Percentiles rank a stretch among this genome's conserved stretches.
Evolutionary conservation across 2,329 filamentous ascomycete genomes (phyloP).

Genomic region (Lachnellula arida): DNA sequence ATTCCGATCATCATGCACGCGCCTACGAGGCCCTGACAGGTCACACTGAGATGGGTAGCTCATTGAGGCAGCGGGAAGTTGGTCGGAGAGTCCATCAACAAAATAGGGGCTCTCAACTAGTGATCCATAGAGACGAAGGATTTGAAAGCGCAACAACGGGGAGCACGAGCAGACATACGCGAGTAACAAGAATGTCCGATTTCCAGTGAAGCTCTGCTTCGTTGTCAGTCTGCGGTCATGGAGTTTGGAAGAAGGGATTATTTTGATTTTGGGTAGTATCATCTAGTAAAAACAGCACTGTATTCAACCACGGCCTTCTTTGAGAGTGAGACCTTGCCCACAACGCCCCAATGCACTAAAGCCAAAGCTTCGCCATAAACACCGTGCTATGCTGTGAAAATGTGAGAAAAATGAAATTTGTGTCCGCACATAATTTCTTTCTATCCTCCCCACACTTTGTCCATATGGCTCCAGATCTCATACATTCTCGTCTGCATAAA

Average conservation of each 20-base stretch:
- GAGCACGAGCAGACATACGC: not conserved
- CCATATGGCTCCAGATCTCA: not conserved
- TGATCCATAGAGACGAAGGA: not conserved
- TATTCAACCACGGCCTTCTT: not conserved
- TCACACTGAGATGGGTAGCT: not conserved
- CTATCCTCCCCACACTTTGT: too few species aligned
- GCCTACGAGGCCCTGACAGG: not conserved
- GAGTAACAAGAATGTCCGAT: not conserved
- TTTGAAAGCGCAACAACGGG: not conserved
- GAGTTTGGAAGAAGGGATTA: too few species aligned
- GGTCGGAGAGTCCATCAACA: not conserved
- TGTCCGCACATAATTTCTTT: not conserved
- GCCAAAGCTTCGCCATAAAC: not conserved
- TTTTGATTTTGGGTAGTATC: not conserved
- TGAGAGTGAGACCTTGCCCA: not conserved
- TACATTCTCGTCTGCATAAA: slow-evolving; percentile 43
- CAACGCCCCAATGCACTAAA: not conserved
- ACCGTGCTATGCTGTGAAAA: not conserved
- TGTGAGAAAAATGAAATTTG: not conserved
- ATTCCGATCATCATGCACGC: not conserved
- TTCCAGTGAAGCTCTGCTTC: slow-evolving; percentile 1
- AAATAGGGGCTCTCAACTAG: too few species aligned
- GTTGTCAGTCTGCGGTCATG: not conserved
- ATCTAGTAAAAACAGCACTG: slow-evolving; percentile 6
- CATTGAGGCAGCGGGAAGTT: not conserved